phyloP scores from a whole-genome alignment of 1,139 yeast genomes.

The Hyphopichia wangnamkhiaoensis region DNA sequence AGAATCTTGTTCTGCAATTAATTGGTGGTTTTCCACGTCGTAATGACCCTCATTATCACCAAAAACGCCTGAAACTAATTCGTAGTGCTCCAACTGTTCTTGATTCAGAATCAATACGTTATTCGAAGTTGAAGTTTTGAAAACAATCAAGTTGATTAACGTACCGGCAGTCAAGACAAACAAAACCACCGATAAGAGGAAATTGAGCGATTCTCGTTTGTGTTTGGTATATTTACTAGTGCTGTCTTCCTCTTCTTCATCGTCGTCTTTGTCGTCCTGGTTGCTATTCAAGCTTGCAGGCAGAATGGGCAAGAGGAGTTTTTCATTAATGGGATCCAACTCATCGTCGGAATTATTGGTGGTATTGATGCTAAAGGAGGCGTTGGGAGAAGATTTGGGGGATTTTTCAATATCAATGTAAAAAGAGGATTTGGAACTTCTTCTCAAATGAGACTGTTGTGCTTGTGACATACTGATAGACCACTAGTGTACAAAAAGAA shows the following conservation, averaged over 20 bases:
- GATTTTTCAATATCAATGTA: constrained; percentile 18
- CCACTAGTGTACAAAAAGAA: background rate
- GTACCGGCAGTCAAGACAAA: constrained; percentile 5
- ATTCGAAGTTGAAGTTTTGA: background rate
- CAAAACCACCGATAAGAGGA: constrained; percentile 3
- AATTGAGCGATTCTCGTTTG: constrained; percentile 2
- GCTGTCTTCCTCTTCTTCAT: background rate
- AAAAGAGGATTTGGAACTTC: constrained; percentile 11
- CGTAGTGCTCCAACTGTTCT: constrained; percentile 1
- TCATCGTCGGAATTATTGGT: background rate
- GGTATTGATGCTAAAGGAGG: background rate
- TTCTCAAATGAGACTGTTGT: constrained; percentile 5
- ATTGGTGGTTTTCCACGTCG: background rate
- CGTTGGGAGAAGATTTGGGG: background rate
- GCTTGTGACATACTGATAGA: background rate
- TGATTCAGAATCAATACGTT: constrained; percentile 2
- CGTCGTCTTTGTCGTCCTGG: background rate
- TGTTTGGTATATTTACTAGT: background rate
- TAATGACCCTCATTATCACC: constrained; percentile 2
- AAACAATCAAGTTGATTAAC: constrained; percentile 8
- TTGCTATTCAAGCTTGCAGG: too few relatives aligned
- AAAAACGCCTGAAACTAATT: background rate
- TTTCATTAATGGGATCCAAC: too few relatives aligned
- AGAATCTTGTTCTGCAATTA: background rate
- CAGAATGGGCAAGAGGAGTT: too few relatives aligned